Conservation (phyloP, 768 basidiomycete species). For the Coprinopsis strossmayeri region DNA sequence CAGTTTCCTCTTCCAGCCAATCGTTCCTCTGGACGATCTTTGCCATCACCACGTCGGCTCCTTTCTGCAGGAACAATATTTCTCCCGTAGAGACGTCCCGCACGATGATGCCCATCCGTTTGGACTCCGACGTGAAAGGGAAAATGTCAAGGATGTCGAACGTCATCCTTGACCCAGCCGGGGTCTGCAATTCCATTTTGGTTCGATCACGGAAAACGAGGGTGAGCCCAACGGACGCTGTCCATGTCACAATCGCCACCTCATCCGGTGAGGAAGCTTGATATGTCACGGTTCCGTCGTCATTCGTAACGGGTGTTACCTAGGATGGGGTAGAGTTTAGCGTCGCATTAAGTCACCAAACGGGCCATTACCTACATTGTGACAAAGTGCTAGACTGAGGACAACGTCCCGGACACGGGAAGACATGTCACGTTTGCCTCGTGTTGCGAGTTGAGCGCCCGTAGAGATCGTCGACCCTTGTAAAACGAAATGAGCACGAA, state of each 20-base stretch:
- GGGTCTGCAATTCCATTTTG: constrained; percentile 77
- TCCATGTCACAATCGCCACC: constrained; percentile 98
- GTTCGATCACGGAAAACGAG: constrained; percentile 87
- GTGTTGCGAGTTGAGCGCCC: constrained; percentile 73
- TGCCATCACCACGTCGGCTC: constrained; percentile 98
- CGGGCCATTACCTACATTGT: constrained; percentile 65
- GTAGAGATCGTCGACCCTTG: constrained; percentile 53
- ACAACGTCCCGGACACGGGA: constrained; percentile 90
- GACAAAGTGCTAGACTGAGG: constrained; percentile 88
- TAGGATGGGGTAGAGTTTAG: too few relatives aligned
- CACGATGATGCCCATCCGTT: constrained; percentile 98
- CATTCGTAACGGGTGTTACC: constrained; percentile 94
- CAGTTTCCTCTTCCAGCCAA: constrained; percentile 98
- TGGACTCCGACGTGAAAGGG: constrained; percentile 97
- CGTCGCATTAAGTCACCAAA: too few relatives aligned
- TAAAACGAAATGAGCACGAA: background rate
- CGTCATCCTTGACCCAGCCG: constrained; percentile 51
- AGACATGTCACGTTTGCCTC: constrained; percentile 93
- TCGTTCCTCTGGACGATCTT: constrained; percentile 94
- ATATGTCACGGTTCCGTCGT: constrained; percentile 92
- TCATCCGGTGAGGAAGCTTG: constrained; percentile 99
- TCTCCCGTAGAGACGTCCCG: constrained; percentile 72
- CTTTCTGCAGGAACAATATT: constrained; percentile 90
- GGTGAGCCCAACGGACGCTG: constrained; percentile 88
- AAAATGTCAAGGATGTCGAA: constrained; percentile 93